Evolutionary conservation across 768 basidiomycete genomes (phyloP).

Genomic region (Tylopilus sp.): DNA sequence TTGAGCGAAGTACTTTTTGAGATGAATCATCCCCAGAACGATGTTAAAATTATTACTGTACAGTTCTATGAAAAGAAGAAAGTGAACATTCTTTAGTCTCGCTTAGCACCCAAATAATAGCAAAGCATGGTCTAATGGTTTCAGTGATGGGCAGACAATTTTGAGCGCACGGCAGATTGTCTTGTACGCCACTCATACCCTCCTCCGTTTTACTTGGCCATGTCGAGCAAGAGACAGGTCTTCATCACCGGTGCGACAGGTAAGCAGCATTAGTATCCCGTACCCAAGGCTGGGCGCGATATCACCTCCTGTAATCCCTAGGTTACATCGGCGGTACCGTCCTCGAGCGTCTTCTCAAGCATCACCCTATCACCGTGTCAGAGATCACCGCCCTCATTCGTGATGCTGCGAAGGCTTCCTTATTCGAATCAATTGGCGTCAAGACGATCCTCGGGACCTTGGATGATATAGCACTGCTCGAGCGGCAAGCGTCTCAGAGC

Average conservation of each 20-base stretch:
- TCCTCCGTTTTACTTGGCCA: not conserved
- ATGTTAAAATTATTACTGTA: too few relatives aligned
- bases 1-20: too few relatives aligned
- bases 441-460: conserved; percentile 38
- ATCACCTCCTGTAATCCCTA: not conserved
- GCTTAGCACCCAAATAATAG: too few relatives aligned
- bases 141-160: too few relatives aligned
- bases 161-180: too few relatives aligned
- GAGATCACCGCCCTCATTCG: conserved; percentile 24
- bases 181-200: not conserved
- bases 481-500: conserved; percentile 40
- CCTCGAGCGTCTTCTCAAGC: conserved; percentile 23
- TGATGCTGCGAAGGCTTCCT: conserved; percentile 16
- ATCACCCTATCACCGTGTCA: conserved; percentile 1
- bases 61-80: too few relatives aligned
- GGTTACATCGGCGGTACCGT: conserved; percentile 32
- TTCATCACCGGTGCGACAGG: conserved; percentile 47
- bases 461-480: conserved; percentile 37
- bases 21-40: too few relatives aligned
- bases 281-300: too few relatives aligned
- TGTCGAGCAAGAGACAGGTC: conserved; percentile 22
- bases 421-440: conserved; percentile 17
- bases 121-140: too few relatives aligned
- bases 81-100: too few relatives aligned
- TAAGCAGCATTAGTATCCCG: conserved; percentile 12